Conservation (phyloP, 2,329 filamentous ascomycete species). For the Fusarium equiseti region DNA sequence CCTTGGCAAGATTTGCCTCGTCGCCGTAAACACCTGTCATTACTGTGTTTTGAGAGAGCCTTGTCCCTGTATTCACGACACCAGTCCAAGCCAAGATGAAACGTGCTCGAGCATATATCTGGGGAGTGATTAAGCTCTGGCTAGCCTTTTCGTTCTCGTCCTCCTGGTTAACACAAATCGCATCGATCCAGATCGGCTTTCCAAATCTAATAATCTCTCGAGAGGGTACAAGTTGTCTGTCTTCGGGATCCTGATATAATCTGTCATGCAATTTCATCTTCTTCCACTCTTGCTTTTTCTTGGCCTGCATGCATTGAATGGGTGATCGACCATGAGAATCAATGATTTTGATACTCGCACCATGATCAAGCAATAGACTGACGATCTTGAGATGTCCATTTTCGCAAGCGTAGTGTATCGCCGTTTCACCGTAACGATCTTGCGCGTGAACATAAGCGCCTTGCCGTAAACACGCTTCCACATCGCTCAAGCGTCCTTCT, state of each 20-base stretch:
- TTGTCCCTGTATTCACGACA: neutral
- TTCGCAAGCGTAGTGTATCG: neutral
- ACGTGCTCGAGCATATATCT: neutral
- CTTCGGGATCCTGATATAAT: neutral
- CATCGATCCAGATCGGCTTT: neutral
- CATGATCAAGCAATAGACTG: neutral
- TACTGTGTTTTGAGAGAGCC: neutral
- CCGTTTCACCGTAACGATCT: neutral
- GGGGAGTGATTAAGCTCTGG: neutral
- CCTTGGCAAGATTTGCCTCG: neutral
- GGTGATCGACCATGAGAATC: neutral
- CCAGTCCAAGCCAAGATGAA: neutral
- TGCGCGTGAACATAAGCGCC: neutral
- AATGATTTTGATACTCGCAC: neutral
- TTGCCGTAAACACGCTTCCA: neutral
- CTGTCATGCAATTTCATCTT: neutral
- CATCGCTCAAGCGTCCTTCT: neutral
- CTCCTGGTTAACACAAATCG: neutral
- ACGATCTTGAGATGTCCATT: neutral
- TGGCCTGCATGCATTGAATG: neutral
- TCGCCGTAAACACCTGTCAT: neutral
- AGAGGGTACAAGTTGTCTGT: neutral
- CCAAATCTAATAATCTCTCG: neutral
- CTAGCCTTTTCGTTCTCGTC: neutral
- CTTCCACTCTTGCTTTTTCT: neutral